Conservation (phyloP, 257 asterid species). For the Fraxinus quadrangulata region DNA sequence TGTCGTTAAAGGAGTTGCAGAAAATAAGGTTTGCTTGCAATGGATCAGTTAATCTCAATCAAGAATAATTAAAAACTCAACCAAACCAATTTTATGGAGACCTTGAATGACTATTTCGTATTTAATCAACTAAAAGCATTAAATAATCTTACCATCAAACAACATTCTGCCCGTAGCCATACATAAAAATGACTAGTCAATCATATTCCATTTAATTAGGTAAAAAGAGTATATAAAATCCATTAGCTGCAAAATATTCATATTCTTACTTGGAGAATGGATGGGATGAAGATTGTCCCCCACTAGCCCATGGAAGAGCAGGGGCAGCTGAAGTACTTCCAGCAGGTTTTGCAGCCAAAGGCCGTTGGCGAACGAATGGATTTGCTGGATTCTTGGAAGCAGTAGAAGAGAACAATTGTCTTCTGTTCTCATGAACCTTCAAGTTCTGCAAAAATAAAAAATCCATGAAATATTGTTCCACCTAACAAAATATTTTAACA, state of each 20-base stretch:
- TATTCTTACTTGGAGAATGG: conserved; percentile 56
- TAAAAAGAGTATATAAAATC: background rate
- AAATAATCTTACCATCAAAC: background rate
- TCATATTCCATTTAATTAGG: conserved; percentile 1
- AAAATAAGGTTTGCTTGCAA: conserved; percentile 23
- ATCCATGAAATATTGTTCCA: conserved; percentile 17
- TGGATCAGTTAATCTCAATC: conserved; percentile 5
- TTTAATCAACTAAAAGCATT: conserved; percentile 14
- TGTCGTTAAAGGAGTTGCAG: conserved; percentile 29
- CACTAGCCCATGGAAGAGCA: conserved; percentile 84
- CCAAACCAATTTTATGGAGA: background rate
- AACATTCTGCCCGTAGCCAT: background rate
- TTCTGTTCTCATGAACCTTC: conserved; percentile 84
- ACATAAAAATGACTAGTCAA: background rate
- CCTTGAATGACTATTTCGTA: background rate
- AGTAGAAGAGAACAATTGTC: conserved; percentile 71
- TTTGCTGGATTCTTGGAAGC: conserved; percentile 68
- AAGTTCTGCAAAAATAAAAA: conserved; percentile 55
- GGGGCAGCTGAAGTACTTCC: conserved; percentile 49
- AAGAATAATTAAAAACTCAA: background rate
- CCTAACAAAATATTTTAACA: background rate
- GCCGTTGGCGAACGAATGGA: conserved; percentile 92
- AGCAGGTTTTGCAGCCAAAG: conserved; percentile 64
- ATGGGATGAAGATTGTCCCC: conserved; percentile 54
- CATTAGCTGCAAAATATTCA: background rate